These are phyloP conservation scores for Rhizophlyctis rosea DNA, from an alignment of 192 early-diverging fungal species.

Conservation along the genomic window DNA sequence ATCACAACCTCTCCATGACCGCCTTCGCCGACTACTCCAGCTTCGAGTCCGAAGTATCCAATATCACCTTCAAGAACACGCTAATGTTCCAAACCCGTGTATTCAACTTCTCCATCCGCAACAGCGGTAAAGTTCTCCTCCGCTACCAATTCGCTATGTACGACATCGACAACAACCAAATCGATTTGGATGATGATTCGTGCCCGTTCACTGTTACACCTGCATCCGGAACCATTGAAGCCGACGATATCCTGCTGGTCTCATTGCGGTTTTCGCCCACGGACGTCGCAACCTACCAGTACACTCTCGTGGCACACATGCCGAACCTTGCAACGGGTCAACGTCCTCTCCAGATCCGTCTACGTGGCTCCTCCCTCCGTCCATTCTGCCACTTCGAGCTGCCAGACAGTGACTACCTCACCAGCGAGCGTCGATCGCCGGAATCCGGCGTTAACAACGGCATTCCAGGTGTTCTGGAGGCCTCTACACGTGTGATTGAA, in stretches of 20 bases:
- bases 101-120: slow-evolving; percentile 41
- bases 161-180: slow-evolving; percentile 24
- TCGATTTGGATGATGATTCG: slow-evolving; percentile 24
- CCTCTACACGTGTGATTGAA: slow-evolving; percentile 51
- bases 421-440: slow-evolving; percentile 38
- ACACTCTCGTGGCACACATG: slow-evolving; percentile 26
- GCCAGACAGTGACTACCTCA: slow-evolving; percentile 55
- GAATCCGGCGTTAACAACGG: slow-evolving; percentile 35
- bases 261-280: slow-evolving; percentile 46
- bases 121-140: slow-evolving; percentile 47
- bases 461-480: slow-evolving; percentile 37
- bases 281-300: slow-evolving; percentile 45
- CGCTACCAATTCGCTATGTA: slow-evolving; percentile 37
- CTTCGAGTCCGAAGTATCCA: slow-evolving; percentile 48
- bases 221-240: slow-evolving; percentile 32
- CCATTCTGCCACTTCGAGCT: slow-evolving; percentile 67
- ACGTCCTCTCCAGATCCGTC: slow-evolving; percentile 36
- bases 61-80: slow-evolving; percentile 54
- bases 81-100: slow-evolving; percentile 57
- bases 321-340: slow-evolving; percentile 42
- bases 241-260: slow-evolving; percentile 37
- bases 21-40: slow-evolving; percentile 51
- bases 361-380: slow-evolving; percentile 43
- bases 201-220: slow-evolving; percentile 50
- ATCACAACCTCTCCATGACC: slow-evolving; percentile 32